Base-by-base conservation (phyloP, 1,284 basidiomycete species). In the Polyporus tsugae region DNA sequence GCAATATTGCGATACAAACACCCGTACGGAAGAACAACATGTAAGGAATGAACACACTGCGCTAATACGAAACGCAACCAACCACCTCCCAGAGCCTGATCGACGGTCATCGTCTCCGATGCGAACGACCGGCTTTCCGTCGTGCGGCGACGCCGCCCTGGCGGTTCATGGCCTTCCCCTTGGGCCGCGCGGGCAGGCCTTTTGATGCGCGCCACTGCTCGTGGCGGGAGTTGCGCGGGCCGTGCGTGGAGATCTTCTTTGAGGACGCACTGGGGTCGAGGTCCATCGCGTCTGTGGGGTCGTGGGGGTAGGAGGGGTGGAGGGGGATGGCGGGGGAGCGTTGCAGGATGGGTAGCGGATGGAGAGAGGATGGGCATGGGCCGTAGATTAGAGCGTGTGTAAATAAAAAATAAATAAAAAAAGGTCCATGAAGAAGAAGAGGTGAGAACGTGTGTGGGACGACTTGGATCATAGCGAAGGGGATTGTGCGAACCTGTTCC, bases 131-230 rank as follows among this genome's bases (percentile, higher is more conserved):
- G 44, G 91, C 82, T 77, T 88, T 91, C 70, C 88, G 83, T 66
- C 85, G 82, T 52, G 86, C 90, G 39, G 86, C 86, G 35, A 88
- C 67, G 15, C 80, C 81, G 44, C 91, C 92, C 76, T 93, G 90
- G 52, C 88, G 83, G 75, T 92, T 93, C 84, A 90, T 86, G 35
- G 85, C 86, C 52, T 79, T 82, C 13, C 83, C 77, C 70, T 82
- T 83, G 9, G 86, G 82, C 66, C 86, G 79, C 35, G 88, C 79
- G 10, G 82, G 74, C 79, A 93, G 75, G 57, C 93, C 92, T 75
- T 93, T 94, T 46, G 93, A 91, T 67, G 80, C 79, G 74, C 92
- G 84, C 93, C 93, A 94, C 72, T 89, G 84, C 74, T 93, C 91
- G 71, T 89, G 83, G 66, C 92, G 83, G 61, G 92, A 92, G 57